Base-by-base conservation (phyloP, 2,329 filamentous ascomycete species). In the Alternaria sp. region DNA sequence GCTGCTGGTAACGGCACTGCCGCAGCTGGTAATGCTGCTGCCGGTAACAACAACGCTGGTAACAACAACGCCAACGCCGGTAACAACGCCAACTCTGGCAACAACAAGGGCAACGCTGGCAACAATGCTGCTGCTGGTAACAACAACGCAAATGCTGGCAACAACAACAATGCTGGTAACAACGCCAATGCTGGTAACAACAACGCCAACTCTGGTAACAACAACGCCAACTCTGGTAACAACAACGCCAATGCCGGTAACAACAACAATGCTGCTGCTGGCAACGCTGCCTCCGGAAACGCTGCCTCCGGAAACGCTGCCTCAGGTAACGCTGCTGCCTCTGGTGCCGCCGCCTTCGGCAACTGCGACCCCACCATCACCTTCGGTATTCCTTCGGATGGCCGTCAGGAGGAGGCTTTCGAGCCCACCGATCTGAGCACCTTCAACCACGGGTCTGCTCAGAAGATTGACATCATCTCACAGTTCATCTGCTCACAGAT, bases 371-470 rank as follows among this genome's bases (percentile, higher is more conserved):
- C 84, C 5, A 79, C 81, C 59, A 83, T 87, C 68, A 70, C 78
- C 55, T 87, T 86, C 74, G 82, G 81, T 30, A 67, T 65, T 3
- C 81, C 81, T 12, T 78, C 83, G 43, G 82, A 86, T 67, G 83
- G 83, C 44, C 82, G 82, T 67, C 74, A 82, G 36, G 75, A 80
- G 30, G 67, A 76, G 26, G 76, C 80, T 14, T 84, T 84, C 62
- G 75, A 81, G 65, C 77, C 82, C 38, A 72, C 70, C 9, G 79
- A 84, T 71, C 67, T 78, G 68, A 55, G 64, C 34, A 73, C 70
- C 70, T 87, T 86, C 77, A 80, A 78, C 72, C 85, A 87, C 74
- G 84, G 84, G 54, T 85, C 83, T 4, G 84, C 84, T 7, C 71
- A 80, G 41, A 81, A 80, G 68, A 83, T 85, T 67, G 77, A 70